Percentiles rank a stretch among this genome's conserved stretches.
These are phyloP conservation scores for Colletotrichum tropicicola DNA, from an alignment of 2,329 filamentous ascomycete genomes.

Conservation along the genomic window DNA sequence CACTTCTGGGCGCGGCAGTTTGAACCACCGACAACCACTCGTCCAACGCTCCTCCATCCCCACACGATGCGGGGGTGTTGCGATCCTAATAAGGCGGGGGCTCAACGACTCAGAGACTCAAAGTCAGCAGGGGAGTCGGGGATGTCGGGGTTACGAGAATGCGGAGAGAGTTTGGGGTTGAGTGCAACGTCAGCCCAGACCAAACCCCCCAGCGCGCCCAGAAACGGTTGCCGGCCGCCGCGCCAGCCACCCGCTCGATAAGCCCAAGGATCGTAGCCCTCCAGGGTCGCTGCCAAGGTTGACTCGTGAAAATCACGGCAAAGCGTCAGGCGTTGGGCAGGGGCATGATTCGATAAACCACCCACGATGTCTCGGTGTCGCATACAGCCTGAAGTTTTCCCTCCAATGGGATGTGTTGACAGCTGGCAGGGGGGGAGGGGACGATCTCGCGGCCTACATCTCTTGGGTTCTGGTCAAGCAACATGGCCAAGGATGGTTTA, in stretches of 20 bases:
- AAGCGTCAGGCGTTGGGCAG: not conserved
- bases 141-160: constrained; percentile 6
- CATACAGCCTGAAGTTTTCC: constrained; percentile 23
- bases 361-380: not conserved
- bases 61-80: constrained; percentile 10
- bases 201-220: not conserved
- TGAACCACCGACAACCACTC: not conserved
- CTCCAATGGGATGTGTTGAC: constrained; percentile 13
- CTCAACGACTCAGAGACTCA: too few relatives aligned
- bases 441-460: not conserved
- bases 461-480: constrained; percentile 16
- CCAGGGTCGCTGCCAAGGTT: not conserved
- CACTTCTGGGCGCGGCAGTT: not conserved
- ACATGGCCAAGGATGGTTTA: not conserved
- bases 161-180: constrained; percentile 24
- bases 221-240: not conserved
- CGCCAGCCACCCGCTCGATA: constrained; percentile 13
- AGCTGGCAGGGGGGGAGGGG: not conserved
- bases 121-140: not conserved
- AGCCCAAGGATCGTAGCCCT: not conserved
- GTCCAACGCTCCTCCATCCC: not conserved
- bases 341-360: constrained; percentile 10
- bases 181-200: constrained; percentile 2
- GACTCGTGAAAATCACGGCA: not conserved
- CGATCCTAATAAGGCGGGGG: not conserved